phyloP scores from a whole-genome alignment of 139 green algal genomes.

The Coccomyxa sp. region DNA sequence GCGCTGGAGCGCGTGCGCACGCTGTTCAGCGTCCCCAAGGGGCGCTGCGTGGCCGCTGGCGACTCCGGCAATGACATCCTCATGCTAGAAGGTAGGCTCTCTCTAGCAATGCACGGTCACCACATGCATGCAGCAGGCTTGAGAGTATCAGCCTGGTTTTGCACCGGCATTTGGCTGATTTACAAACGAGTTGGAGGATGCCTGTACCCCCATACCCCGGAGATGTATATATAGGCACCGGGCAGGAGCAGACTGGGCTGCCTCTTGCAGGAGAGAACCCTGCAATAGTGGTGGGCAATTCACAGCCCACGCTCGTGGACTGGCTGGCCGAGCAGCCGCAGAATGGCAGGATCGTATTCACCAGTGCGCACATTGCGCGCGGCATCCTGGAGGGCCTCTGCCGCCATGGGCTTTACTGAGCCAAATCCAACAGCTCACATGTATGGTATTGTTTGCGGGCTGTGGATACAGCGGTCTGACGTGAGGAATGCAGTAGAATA shows the following conservation, averaged over 20 bases:
- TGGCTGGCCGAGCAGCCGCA: slow-evolving; percentile 67
- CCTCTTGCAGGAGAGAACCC: slow-evolving; percentile 28
- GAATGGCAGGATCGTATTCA: slow-evolving; percentile 49
- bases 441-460: too few species aligned
- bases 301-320: slow-evolving; percentile 64
- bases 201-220: not conserved
- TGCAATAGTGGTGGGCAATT: slow-evolving; percentile 79
- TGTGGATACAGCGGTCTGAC: not conserved
- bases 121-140: not conserved
- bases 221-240: not conserved
- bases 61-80: slow-evolving; percentile 92
- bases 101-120: not conserved
- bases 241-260: not conserved
- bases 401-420: slow-evolving; percentile 64
- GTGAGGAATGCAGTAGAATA: not conserved
- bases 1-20: slow-evolving; percentile 75
- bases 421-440: not conserved
- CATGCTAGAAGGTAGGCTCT: slow-evolving; percentile 73
- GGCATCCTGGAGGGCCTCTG: slow-evolving; percentile 73
- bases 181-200: not conserved
- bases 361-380: slow-evolving; percentile 48
- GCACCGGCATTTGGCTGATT: not conserved
- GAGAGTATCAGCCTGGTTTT: not conserved
- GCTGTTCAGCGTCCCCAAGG: slow-evolving; percentile 51
- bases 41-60: slow-evolving; percentile 76